A percentile compares a stretch with the other conserved stretches of the same genome.
Conservation (phyloP, 352 stramenopile species). For the Globisporangium polare region DNA sequence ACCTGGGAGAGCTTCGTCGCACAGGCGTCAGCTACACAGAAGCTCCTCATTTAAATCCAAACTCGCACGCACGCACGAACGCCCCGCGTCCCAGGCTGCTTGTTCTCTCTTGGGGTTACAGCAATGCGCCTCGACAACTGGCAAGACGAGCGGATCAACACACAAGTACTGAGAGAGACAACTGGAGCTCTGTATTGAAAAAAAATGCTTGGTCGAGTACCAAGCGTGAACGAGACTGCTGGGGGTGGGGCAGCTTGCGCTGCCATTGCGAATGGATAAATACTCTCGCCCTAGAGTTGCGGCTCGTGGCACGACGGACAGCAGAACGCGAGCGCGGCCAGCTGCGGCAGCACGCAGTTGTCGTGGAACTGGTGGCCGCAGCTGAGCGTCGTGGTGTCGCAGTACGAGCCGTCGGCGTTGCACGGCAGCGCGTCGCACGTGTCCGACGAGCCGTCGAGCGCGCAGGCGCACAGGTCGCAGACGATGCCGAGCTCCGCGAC, state of each 20-base stretch:
- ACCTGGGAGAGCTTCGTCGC: neutral
- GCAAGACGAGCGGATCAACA: too few species aligned
- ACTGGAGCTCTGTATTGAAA: too few species aligned
- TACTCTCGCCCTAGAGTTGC: neutral
- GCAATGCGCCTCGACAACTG: neutral
- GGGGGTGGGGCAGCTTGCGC: too few species aligned
- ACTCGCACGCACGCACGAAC: neutral
- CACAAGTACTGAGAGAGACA: too few species aligned
- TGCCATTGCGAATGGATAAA: neutral
- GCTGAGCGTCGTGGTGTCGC: slow-evolving; percentile 18
- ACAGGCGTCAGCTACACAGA: neutral
- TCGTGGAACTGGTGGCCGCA: slow-evolving; percentile 24
- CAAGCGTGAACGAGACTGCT: too few species aligned
- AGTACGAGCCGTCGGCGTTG: neutral
- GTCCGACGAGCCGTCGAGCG: neutral
- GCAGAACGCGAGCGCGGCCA: slow-evolving; percentile 13
- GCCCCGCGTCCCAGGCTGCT: neutral
- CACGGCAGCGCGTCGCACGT: neutral
- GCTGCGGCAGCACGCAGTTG: slow-evolving; percentile 15
- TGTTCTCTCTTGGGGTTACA: too few species aligned
- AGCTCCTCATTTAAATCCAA: neutral
- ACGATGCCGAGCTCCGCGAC: neutral
- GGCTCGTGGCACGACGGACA: slow-evolving; percentile 17
- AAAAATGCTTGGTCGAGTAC: too few species aligned
- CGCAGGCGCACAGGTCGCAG: slow-evolving; percentile 6